Evolutionary conservation across 106 monocot genomes (phyloP).

Genomic region (Cymbidium sinense): DNA sequence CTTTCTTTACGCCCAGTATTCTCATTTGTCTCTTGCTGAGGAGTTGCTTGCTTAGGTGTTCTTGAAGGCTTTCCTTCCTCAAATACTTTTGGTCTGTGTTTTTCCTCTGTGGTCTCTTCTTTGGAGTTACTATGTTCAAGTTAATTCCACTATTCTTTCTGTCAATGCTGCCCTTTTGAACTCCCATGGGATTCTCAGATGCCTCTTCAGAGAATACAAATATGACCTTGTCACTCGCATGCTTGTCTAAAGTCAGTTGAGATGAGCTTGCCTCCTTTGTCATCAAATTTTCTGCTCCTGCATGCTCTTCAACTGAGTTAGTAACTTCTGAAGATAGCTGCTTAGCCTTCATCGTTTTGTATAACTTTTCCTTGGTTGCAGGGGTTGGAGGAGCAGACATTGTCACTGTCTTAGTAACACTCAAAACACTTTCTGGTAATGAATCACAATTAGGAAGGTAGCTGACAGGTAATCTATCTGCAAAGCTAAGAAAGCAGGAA

Average conservation of each 20-base stretch:
- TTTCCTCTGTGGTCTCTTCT: slow-evolving; percentile 53
- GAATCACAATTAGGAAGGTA: not conserved
- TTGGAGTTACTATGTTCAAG: slow-evolving; percentile 35
- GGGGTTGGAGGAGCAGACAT: not conserved
- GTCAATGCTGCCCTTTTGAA: not conserved
- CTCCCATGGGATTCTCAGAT: not conserved
- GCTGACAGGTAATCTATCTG: not conserved
- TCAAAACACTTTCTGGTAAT: not conserved
- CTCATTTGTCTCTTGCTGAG: slow-evolving; percentile 12
- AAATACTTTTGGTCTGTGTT: slow-evolving; percentile 76
- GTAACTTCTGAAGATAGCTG: not conserved
- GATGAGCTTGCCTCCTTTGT: too few species aligned
- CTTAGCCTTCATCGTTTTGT: not conserved
- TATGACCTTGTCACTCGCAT: not conserved
- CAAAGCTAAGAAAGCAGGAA: not conserved
- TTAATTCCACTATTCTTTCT: slow-evolving; percentile 33
- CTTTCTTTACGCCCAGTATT: slow-evolving; percentile 1
- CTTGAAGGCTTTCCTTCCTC: slow-evolving; percentile 48
- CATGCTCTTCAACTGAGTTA: not conserved
- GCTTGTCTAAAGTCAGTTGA: not conserved
- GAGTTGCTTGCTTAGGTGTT: slow-evolving; percentile 29
- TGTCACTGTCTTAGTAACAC: not conserved
- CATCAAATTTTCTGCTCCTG: not conserved
- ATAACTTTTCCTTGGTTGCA: not conserved
- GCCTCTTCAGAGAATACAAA: not conserved